Base-by-base conservation (phyloP, 2,329 filamentous ascomycete genomes). In the Xylaria sp. region DNA sequence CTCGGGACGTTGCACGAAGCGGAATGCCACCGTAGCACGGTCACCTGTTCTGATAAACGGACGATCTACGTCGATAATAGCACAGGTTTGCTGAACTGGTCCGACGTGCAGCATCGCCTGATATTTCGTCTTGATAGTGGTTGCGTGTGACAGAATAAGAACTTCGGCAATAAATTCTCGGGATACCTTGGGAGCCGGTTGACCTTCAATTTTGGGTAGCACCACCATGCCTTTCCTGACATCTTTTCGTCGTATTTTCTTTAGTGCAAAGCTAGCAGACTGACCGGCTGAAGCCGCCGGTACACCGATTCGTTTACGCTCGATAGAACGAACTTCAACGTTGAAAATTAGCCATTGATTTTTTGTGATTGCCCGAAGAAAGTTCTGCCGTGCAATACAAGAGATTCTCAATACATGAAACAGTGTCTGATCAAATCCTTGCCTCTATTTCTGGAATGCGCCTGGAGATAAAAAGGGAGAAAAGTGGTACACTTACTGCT, bases 151-250 rank as follows among this genome's bases (percentile, higher is more conserved):
- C 7, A 99, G 85, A 72, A 99, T 98, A 25, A 99, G 85, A 0
- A 99, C 96, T 80, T 95, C 92, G 13, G 93, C 93, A 48, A 94
- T 84, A 76, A 95, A 95, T 77, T 94, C 91, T 39, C 87, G 84
- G 76, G 90, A 87, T 12, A 93, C 92, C 72, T 90, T 96, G 71
- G 83, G 92, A 74, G 77, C 83, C 0, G 91, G 88, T 70, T 91
- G 86, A 61, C 89, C 89, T 60, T 97, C 93, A 13, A 90, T 81
- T 78, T 94, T 97, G 52, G 94, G 92, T 34, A 99, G 83, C 4
- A 98, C 93, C 1, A 99, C 96, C 94, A 98, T 98, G 34, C 96
- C 96, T 83, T 99, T 99, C 13, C 96, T 88, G 0, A 99, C 95
- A 72, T 98, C 95, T 79, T 95, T 97, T 48, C 95, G 86, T 57